These are phyloP conservation scores for Chiua sp. DNA, from an alignment of 1,284 basidiomycete genomes.

Conservation along the genomic window DNA sequence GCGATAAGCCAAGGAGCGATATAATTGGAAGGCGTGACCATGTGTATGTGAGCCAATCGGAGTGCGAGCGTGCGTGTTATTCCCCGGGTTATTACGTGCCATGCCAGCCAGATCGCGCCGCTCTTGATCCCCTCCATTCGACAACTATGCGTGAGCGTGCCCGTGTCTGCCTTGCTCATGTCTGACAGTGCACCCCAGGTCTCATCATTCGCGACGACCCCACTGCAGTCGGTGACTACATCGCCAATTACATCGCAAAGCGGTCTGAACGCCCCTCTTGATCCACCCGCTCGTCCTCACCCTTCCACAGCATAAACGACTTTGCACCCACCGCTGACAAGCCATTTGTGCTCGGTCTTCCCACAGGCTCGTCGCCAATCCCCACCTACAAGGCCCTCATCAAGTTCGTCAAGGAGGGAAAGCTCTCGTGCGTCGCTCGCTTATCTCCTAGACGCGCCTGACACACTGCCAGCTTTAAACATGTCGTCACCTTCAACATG, in stretches of 20 bases:
- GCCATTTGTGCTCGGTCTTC: slow-evolving; percentile 87
- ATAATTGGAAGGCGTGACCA: slow-evolving; percentile 9
- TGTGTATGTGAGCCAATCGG: slow-evolving; percentile 27
- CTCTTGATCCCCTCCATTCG: not conserved
- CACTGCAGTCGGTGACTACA: slow-evolving; percentile 69
- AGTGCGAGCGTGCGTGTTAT: slow-evolving; percentile 29
- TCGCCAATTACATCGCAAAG: slow-evolving; percentile 82
- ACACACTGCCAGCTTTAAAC: slow-evolving; percentile 62
- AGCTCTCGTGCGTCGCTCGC: slow-evolving; percentile 68
- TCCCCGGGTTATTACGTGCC: slow-evolving; percentile 20
- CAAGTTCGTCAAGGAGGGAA: slow-evolving; percentile 75
- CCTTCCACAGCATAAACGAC: slow-evolving; percentile 65
- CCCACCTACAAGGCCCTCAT: slow-evolving; percentile 88
- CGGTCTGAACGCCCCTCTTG: slow-evolving; percentile 49
- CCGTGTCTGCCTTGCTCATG: not conserved
- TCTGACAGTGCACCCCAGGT: slow-evolving; percentile 50
- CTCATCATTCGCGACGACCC: slow-evolving; percentile 86
- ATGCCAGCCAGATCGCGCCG: not conserved
- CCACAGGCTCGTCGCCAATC: slow-evolving; percentile 88
- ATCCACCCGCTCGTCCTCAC: not conserved
- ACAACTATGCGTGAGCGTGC: slow-evolving; percentile 25
- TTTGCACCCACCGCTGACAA: slow-evolving; percentile 73
- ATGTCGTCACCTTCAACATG: slow-evolving; percentile 92
- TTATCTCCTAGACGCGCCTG: not conserved
- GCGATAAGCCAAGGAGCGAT: not conserved